A percentile compares a stretch with the other conserved stretches of the same genome.
Conservation (phyloP, 108 stramenopile genomes). For the Hondaea fermentalgiana region DNA sequence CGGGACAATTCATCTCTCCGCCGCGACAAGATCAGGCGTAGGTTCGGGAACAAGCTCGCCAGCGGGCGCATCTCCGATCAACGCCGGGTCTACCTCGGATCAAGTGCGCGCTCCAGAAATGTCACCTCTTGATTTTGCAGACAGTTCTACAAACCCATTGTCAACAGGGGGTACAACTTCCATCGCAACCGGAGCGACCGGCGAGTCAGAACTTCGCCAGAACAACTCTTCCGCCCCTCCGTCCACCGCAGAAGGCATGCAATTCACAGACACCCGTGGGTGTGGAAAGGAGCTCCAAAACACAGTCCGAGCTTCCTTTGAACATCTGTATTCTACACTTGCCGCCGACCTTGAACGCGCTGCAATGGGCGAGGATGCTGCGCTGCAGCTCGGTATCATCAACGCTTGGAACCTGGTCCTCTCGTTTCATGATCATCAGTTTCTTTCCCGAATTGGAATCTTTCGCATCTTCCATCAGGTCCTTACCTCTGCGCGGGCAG, state of each 20-base stretch:
- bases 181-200: no score
- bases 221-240: not conserved
- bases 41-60: no score
- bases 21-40: no score
- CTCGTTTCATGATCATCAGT: not conserved
- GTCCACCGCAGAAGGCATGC: not conserved
- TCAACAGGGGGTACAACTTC: no score
- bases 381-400: not conserved
- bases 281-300: not conserved
- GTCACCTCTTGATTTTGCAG: not conserved
- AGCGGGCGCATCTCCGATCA: no score
- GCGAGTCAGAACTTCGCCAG: no score
- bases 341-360: not conserved
- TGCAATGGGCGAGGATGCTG: not conserved
- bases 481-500: not conserved
- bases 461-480: constrained; percentile 13
- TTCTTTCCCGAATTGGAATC: not conserved
- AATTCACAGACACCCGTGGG: not conserved
- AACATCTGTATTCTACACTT: not conserved
- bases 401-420: not conserved
- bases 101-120: not conserved
- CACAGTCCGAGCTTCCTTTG: not conserved
- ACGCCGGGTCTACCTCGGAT: not conserved
- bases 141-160: not conserved
- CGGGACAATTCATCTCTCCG: no score